Base-by-base conservation (phyloP, 2,329 filamentous ascomycete species). In the Didymella glomerata region DNA sequence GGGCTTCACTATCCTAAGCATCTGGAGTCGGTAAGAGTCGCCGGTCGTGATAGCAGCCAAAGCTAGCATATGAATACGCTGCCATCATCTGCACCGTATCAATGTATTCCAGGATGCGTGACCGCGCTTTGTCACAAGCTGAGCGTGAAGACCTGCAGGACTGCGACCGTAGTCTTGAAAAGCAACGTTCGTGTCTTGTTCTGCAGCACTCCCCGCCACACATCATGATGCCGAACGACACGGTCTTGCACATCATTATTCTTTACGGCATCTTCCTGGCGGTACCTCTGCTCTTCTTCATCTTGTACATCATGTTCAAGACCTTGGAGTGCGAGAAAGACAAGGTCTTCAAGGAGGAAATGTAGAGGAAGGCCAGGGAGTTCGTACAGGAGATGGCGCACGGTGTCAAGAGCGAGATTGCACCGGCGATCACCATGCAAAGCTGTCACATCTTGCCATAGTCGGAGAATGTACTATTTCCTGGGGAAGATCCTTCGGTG, bases 261-360 rank as follows among this genome's bases (percentile, higher is more conserved):
- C 32, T 57, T 20, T 42, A 42, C 18, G 13, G 22, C 4, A 16
- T 24, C 6, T 51, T 47, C 16, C 25, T 51, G 11, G 25, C 54
- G 41, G 13, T 32, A 32, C 48, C 47, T 7, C 10, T 41, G 8
- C 47, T 47, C 4, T 46, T 50, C 25, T 51, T 47, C 25, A 25
- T 50, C 32, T n/a, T 50, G 3, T 46, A 56, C 41, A 38, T 46
- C 25, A 18, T 46, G 18, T 41, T 47, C 24, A 51, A 57, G 20
- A 41, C 18, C 4, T 32, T 48, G 5, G 54, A 57, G 13, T 16
- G 41, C 11, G 34, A 57, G 27, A 51, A 47, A 13, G 14, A 25
- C 14, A 27, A 32, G n/a, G 18, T n/a, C 4, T 28, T 47, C 11
- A 16, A 27, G 34, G 20, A 34, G 22, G 32, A 28, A 14, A 36